Evolutionary conservation across 1,284 basidiomycete species (phyloP).

Genomic region (Boletus smithii): DNA sequence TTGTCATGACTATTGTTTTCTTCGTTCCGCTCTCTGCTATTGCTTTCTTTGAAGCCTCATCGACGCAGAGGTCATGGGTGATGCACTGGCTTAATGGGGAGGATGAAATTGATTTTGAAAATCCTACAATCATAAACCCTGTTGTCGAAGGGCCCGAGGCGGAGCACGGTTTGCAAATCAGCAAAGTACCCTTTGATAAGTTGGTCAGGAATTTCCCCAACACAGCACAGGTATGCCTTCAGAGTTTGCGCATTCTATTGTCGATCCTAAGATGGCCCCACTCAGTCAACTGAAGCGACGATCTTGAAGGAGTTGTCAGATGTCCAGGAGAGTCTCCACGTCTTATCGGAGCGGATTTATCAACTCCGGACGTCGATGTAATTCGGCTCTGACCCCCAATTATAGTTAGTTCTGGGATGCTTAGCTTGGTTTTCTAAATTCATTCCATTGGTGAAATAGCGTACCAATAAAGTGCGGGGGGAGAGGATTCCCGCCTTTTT

Average conservation of each 20-base stretch:
- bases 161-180: conserved; percentile 60
- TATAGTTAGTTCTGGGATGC: background rate
- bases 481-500: background rate
- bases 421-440: conserved; percentile 1
- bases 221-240: conserved; percentile 54
- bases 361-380: conserved; percentile 19
- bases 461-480: conserved; percentile 2
- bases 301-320: conserved; percentile 64
- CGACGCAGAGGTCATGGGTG: conserved; percentile 57
- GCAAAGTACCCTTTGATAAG: conserved; percentile 71
- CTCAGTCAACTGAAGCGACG: conserved; percentile 66
- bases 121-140: conserved; percentile 55
- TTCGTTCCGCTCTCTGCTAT: conserved; percentile 74
- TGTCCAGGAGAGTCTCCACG: conserved; percentile 55
- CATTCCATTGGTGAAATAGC: background rate
- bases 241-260: conserved; percentile 2
- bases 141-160: conserved; percentile 58
- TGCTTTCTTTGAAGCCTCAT: conserved; percentile 73
- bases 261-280: conserved; percentile 2
- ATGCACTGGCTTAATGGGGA: conserved; percentile 61
- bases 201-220: conserved; percentile 78
- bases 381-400: background rate
- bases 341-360: conserved; percentile 52
- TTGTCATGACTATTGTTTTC: conserved; percentile 76
- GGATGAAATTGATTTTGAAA: conserved; percentile 67